Evolutionary conservation across 768 basidiomycete genomes (phyloP), one percentile per base, ranked within the genome.

Genomic region (Boletus bicolor): DNA sequence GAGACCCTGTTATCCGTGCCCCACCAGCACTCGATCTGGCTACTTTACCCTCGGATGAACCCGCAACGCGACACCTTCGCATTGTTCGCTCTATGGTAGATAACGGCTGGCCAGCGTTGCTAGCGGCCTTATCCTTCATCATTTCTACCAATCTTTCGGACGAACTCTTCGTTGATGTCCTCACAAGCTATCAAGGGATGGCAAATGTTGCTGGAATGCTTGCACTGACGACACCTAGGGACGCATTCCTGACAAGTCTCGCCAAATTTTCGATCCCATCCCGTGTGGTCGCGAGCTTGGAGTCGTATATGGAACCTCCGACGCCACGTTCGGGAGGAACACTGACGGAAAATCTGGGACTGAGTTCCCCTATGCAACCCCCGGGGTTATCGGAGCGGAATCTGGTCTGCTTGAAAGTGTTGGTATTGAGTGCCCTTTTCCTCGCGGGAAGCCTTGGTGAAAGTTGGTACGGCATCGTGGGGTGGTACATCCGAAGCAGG

Each of bases 241-340:
- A 98, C 57, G 95, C 96, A 0, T 94, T 99, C 74, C 84, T 98
- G 66, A 89, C 84, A 21, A 87, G 84, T 46, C 80, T 99, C 15
- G 83, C 91, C 19, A 93, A 94, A 67, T 87, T 91, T 55, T 89
- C 94, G 0, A 90, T 98, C n/a, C 96, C 96, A 0, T 82, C 91
- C 0, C 80, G 87, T 3, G 90, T 98, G 11, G 91, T 99, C 0
- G 89, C 91, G 1, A 87, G 87, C 61, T 71, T 97, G 54, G 91
- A 95, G 54, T 73, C 83, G 50, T 70, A 78, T 65, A 54, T 68
- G 14, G 82, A 82, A 50, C 77, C 78, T 2, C 72, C 78, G 28
- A 86, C 86, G 0, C 85, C 89, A 0, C 80, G 87, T 28, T 79
- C 86, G 0, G 77, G 81, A 0, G 73, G 77, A 7, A 73, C 76